phyloP scores from a whole-genome alignment of 441 rosid genomes.

The Bruguiera hainesii region DNA sequence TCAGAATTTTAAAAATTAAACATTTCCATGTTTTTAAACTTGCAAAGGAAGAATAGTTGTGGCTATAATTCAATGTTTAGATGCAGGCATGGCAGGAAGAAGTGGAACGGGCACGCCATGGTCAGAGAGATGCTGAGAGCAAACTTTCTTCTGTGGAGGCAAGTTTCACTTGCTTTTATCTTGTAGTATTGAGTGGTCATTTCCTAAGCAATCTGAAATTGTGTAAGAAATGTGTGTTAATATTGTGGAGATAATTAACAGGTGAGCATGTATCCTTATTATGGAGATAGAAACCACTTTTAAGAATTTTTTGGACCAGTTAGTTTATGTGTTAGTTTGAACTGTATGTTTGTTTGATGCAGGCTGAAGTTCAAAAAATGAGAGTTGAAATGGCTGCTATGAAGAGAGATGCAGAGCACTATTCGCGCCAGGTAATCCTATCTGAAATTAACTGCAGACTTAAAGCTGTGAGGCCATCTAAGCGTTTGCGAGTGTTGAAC shows the following conservation, averaged over 20 bases:
- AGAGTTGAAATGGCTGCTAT: constrained; percentile 98
- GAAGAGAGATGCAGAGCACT: constrained; percentile 99
- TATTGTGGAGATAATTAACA: constrained; percentile 9
- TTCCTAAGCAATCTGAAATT: not conserved
- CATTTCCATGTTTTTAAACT: no score
- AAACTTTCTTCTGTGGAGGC: constrained; percentile 90
- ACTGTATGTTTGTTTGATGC: constrained; percentile 27
- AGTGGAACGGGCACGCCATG: constrained; percentile 91
- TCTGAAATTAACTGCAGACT: not conserved
- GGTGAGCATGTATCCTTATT: constrained; percentile 1
- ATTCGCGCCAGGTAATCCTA: constrained; percentile 84
- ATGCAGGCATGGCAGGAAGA: constrained; percentile 98
- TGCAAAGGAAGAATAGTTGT: not conserved
- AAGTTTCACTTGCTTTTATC: constrained; percentile 28
- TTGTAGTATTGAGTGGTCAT: constrained; percentile 13
- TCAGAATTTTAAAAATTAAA: no score
- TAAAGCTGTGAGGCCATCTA: not conserved
- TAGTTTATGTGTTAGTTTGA: constrained; percentile 3
- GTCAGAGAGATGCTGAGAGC: constrained; percentile 96
- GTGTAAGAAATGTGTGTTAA: constrained; percentile 8
- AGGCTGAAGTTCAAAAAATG: constrained; percentile 95
- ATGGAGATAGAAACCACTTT: not conserved
- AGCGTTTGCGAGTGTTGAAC: not conserved
- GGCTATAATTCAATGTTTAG: constrained; percentile 30
- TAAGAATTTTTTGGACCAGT: not conserved